Evolutionary conservation across 1,139 yeast genomes (phyloP).

Genomic region (Scheffersomyces quercinus): DNA sequence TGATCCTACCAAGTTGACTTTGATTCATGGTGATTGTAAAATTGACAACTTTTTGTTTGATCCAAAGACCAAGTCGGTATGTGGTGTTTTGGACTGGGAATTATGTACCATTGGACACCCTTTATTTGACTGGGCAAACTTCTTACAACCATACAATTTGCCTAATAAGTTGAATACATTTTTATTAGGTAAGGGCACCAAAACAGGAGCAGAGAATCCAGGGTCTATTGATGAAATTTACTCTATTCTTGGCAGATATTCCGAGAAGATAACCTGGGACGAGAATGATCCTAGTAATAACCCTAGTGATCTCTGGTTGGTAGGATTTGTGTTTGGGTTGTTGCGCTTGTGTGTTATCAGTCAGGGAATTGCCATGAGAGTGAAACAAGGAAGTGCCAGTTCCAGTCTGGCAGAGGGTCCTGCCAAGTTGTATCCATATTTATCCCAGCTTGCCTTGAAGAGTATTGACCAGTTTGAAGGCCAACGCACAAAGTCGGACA

Average conservation of each 20-base stretch:
- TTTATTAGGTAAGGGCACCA: conserved; percentile 20
- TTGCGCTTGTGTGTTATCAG: conserved; percentile 60
- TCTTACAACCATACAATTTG: conserved; percentile 57
- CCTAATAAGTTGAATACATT: conserved; percentile 37
- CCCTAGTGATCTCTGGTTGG: conserved; percentile 49
- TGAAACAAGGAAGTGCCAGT: conserved; percentile 58
- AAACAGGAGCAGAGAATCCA: conserved; percentile 37
- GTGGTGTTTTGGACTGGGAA: conserved; percentile 70
- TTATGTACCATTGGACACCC: conserved; percentile 71
- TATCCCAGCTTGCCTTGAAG: conserved; percentile 39
- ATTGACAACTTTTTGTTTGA: conserved; percentile 63
- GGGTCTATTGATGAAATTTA: conserved; percentile 24
- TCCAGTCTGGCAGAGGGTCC: conserved; percentile 53
- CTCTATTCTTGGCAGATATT: not conserved
- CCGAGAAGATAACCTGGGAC: conserved; percentile 32
- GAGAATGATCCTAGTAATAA: conserved; percentile 34
- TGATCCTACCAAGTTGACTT: conserved; percentile 48
- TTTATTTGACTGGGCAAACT: conserved; percentile 61
- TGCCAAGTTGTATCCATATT: conserved; percentile 44
- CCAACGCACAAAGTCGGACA: too few species aligned
- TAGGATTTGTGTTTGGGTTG: conserved; percentile 62
- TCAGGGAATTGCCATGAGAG: conserved; percentile 69
- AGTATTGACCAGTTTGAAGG: conserved; percentile 9
- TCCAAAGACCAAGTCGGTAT: conserved; percentile 47
- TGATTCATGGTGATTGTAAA: conserved; percentile 71